These are phyloP conservation scores for Eustoma russellianum DNA, from an alignment of 257 asterid genomes.

Conservation along the genomic window DNA sequence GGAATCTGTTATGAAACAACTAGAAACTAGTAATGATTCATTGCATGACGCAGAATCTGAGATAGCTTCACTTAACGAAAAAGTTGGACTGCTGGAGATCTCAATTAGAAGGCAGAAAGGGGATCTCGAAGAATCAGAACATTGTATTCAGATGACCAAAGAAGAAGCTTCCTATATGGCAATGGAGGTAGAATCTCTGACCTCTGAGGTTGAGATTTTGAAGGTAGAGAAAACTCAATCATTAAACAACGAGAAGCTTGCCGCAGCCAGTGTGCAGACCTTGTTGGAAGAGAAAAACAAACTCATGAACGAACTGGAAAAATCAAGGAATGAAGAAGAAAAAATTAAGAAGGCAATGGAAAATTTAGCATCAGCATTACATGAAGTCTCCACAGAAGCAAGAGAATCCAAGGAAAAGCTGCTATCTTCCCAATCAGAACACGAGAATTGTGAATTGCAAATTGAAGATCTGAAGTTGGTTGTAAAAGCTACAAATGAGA, in stretches of 20 bases:
- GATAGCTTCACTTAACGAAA: conserved; percentile 68
- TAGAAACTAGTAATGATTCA: conserved; percentile 64
- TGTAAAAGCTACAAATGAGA: conserved; percentile 73
- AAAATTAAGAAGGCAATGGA: conserved; percentile 91
- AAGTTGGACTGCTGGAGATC: conserved; percentile 60
- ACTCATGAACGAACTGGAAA: conserved; percentile 55
- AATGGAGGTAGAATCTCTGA: conserved; percentile 53
- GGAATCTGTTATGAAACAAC: conserved; percentile 72
- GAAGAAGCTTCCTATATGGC: conserved; percentile 54
- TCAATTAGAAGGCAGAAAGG: conserved; percentile 53
- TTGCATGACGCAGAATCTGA: conserved; percentile 68
- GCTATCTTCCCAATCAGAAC: conserved; percentile 48
- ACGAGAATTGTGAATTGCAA: conserved; percentile 53
- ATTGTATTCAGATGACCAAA: conserved; percentile 37
- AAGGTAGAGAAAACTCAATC: conserved; percentile 64
- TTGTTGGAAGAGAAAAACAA: conserved; percentile 64
- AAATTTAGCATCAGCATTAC: conserved; percentile 82
- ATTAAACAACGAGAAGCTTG: conserved; percentile 65
- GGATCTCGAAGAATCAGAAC: conserved; percentile 68
- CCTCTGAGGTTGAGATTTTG: conserved; percentile 49
- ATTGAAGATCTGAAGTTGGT: conserved; percentile 67
- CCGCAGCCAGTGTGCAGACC: conserved; percentile 60
- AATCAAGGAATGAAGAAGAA: conserved; percentile 81
- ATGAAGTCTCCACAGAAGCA: conserved; percentile 87
- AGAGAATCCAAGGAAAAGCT: conserved; percentile 82